Evolutionary conservation across 192 early-diverging fungal species (phyloP).

Genomic region (Bifiguratus adelaidae): DNA sequence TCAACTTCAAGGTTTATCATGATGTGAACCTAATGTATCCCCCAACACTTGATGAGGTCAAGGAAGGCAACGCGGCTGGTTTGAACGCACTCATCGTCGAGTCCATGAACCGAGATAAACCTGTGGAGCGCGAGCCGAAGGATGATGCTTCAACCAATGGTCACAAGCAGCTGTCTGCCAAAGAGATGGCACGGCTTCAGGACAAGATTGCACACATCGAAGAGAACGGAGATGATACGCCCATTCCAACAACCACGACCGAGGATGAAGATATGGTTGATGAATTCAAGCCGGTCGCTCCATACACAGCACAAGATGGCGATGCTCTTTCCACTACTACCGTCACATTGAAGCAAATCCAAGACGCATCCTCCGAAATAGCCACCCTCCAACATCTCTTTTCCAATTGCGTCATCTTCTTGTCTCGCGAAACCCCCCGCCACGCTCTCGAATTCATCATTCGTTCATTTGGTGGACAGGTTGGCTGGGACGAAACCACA

Average conservation of each 20-base stretch:
- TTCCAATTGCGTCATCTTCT: slow-evolving; percentile 64
- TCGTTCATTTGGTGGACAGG: slow-evolving; percentile 77
- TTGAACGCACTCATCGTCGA: slow-evolving; percentile 60
- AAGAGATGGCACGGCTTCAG: slow-evolving; percentile 30
- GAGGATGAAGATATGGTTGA: slow-evolving; percentile 25
- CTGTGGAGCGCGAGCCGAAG: slow-evolving; percentile 1
- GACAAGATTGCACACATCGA: slow-evolving; percentile 29
- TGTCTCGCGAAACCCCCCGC: slow-evolving; percentile 92
- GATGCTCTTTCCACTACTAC: slow-evolving; percentile 23
- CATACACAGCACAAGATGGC: slow-evolving; percentile 7
- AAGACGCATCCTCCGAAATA: slow-evolving; percentile 31
- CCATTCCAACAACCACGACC: slow-evolving; percentile 2
- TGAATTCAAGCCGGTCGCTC: slow-evolving; percentile 31
- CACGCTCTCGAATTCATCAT: slow-evolving; percentile 89
- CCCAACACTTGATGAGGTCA: slow-evolving; percentile 61
- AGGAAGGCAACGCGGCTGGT: slow-evolving; percentile 52
- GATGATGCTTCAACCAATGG: slow-evolving; percentile 20
- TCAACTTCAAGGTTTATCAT: slow-evolving; percentile 88
- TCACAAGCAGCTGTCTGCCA: slow-evolving; percentile 33
- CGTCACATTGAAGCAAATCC: slow-evolving; percentile 37
- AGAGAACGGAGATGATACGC: slow-evolving; percentile 19
- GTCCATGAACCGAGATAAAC: slow-evolving; percentile 6
- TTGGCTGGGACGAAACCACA: slow-evolving; percentile 77
- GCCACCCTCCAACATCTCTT: slow-evolving; percentile 35
- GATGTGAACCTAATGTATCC: slow-evolving; percentile 88